phyloP scores from a whole-genome alignment of 176 grass and related monocot genomes.

The Rhynchospora pubera region DNA sequence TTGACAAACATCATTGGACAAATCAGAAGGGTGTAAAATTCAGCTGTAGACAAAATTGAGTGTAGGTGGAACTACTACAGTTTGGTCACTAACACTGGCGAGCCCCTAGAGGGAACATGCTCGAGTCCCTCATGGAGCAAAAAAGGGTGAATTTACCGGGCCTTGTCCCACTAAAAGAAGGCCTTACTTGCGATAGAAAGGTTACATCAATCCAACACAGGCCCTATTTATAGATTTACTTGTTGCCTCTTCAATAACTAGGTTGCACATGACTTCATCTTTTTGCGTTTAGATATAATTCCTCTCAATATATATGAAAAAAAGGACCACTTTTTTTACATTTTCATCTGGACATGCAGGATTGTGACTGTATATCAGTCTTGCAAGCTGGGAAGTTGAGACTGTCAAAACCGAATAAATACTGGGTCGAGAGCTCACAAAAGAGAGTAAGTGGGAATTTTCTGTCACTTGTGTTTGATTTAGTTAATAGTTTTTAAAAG shows the following conservation, averaged over 20 bases:
- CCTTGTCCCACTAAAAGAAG: too few relatives aligned
- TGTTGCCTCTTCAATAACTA: background rate
- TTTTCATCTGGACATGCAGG: constrained; percentile 30
- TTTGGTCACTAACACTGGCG: too few relatives aligned
- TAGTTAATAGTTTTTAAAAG: background rate
- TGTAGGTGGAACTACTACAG: too few relatives aligned
- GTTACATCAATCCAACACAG: too few relatives aligned
- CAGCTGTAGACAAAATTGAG: too few relatives aligned
- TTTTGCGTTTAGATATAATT: too few relatives aligned
- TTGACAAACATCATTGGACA: too few relatives aligned
- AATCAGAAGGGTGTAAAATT: too few relatives aligned
- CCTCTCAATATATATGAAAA: background rate
- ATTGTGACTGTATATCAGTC: constrained; percentile 59
- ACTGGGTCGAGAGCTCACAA: constrained; percentile 87
- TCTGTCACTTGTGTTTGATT: background rate
- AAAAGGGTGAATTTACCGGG: too few relatives aligned
- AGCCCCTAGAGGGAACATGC: too few relatives aligned
- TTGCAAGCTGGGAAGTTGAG: constrained; percentile 58
- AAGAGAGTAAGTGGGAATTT: constrained; percentile 54
- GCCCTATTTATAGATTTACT: background rate
- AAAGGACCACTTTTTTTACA: background rate
- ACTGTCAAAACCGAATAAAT: constrained; percentile 80
- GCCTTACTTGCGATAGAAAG: too few relatives aligned
- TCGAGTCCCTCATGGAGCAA: too few relatives aligned
- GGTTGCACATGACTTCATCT: background rate